Evolutionary conservation across 805 yeast species (phyloP), one percentile per base, ranked within the genome.

Genomic region (Kockiozyma suomiensis): DNA sequence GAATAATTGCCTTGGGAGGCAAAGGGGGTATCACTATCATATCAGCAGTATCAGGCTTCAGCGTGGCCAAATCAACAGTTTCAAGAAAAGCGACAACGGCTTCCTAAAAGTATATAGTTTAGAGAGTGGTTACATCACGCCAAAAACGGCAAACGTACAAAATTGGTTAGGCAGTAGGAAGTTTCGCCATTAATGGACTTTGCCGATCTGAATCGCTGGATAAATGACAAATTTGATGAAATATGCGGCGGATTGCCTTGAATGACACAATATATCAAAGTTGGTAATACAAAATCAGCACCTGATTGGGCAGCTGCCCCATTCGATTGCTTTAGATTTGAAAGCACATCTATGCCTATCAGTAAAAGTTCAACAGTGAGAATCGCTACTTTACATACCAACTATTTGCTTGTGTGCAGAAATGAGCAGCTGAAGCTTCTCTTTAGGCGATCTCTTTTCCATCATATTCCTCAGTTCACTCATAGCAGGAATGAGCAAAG

Each of bases 81-180:
- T 75, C 76, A 23, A 77, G 52, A 50, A 77, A 72, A 32, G 70
- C 72, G 10, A 75, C 69, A 6, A 78, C 77, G 1, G 81, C 81
- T 56, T 77, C 81, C 63, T 58, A 23, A 12, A 49, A 35, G n/a
- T n/a, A n/a, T n/a, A n/a, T n/a, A n/a, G n/a, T n/a, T n/a, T n/a
- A n/a, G n/a, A n/a, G n/a, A n/a, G n/a, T n/a, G n/a, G n/a, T n/a
- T n/a, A n/a, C n/a, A n/a, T n/a, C n/a, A n/a, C n/a, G n/a, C n/a
- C n/a, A n/a, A n/a, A n/a, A n/a, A n/a, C n/a, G n/a, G 4, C 6
- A 33, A 21, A 42, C 62, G 15, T 58, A 58, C 63, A 40, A 76
- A 68, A 59, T 78, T 77, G 19, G 81, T 77, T 41, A 77, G 66
- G 61, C 79, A 75, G 63, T 78, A 77, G 38, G 73, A 69, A 7